Percentiles rank a stretch among this genome's conserved stretches.
phyloP scores from a whole-genome alignment of 2,329 filamentous ascomycete species.

The Aspergillus vadensis region DNA sequence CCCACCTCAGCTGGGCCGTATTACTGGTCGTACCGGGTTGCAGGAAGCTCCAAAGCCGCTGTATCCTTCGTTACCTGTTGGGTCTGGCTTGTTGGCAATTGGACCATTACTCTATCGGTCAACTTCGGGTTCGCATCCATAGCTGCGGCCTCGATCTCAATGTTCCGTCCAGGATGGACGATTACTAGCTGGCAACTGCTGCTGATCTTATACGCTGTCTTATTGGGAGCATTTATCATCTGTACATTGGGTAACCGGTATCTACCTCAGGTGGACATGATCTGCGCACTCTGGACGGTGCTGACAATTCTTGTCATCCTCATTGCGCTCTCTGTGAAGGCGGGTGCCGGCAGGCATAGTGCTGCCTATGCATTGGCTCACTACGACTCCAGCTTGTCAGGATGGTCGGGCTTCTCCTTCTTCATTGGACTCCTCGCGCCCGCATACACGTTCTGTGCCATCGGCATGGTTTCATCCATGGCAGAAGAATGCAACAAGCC shows the following conservation, averaged over 20 bases:
- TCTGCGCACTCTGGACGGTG: conserved; percentile 59
- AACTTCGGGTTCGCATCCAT: conserved; percentile 60
- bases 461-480: conserved; percentile 66
- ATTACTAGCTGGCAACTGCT: conserved; percentile 66
- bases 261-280: conserved; percentile 64
- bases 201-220: conserved; percentile 70
- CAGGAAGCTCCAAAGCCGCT: conserved; percentile 45
- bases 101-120: conserved; percentile 56
- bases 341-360: conserved; percentile 56
- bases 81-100: conserved; percentile 57
- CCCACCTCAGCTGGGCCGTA: conserved; percentile 57
- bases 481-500: conserved; percentile 61
- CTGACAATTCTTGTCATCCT: conserved; percentile 59
- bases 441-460: conserved; percentile 60
- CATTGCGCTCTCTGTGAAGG: conserved; percentile 58
- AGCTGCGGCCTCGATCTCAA: conserved; percentile 53
- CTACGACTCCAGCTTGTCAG: conserved; percentile 58
- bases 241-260: conserved; percentile 68
- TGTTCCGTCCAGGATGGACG: conserved; percentile 58
- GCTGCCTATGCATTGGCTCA: conserved; percentile 56
- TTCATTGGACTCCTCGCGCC: conserved; percentile 64
- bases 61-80: conserved; percentile 57
- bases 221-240: conserved; percentile 64
- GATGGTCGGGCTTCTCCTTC: conserved; percentile 63
- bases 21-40: conserved; percentile 57